Evolutionary conservation across 352 stramenopile genomes (phyloP).

Genomic region (Phytophthora aleatoria): DNA sequence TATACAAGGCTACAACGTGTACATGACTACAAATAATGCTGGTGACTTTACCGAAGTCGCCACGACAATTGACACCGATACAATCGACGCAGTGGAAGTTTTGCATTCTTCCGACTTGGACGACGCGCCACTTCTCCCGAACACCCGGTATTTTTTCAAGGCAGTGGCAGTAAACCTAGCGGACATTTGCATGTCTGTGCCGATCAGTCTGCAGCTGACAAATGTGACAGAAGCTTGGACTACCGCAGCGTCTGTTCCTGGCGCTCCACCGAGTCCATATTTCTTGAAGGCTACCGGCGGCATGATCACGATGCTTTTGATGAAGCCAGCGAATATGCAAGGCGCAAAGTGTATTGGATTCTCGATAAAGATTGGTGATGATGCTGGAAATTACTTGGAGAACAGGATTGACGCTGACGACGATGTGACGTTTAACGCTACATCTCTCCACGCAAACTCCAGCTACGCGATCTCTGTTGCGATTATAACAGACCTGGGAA

Average conservation of each 20-base stretch:
- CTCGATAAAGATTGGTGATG: slow-evolving; percentile 41
- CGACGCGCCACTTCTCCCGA: slow-evolving; percentile 33
- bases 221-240: slow-evolving; percentile 32
- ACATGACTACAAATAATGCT: slow-evolving; percentile 42
- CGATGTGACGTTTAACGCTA: slow-evolving; percentile 33
- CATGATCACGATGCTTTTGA: slow-evolving; percentile 48
- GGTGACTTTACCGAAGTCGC: slow-evolving; percentile 40
- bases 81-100: slow-evolving; percentile 42
- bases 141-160: slow-evolving; percentile 58
- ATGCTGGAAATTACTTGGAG: slow-evolving; percentile 9
- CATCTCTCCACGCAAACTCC: slow-evolving; percentile 33
- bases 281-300: slow-evolving; percentile 59
- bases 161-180: slow-evolving; percentile 50
- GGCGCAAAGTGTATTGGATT: slow-evolving; percentile 53
- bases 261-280: slow-evolving; percentile 45
- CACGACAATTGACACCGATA: slow-evolving; percentile 27
- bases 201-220: slow-evolving; percentile 17
- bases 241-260: slow-evolving; percentile 36
- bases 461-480: slow-evolving; percentile 45
- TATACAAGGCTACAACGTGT: slow-evolving; percentile 65
- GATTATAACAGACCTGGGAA: slow-evolving; percentile 45
- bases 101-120: slow-evolving; percentile 25
- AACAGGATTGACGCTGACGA: slow-evolving; percentile 26
- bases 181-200: slow-evolving; percentile 46
- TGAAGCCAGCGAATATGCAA: slow-evolving; percentile 57